Percentiles rank a stretch among this genome's conserved stretches.
phyloP scores from a whole-genome alignment of 768 basidiomycete genomes.

The Suillus plorans region DNA sequence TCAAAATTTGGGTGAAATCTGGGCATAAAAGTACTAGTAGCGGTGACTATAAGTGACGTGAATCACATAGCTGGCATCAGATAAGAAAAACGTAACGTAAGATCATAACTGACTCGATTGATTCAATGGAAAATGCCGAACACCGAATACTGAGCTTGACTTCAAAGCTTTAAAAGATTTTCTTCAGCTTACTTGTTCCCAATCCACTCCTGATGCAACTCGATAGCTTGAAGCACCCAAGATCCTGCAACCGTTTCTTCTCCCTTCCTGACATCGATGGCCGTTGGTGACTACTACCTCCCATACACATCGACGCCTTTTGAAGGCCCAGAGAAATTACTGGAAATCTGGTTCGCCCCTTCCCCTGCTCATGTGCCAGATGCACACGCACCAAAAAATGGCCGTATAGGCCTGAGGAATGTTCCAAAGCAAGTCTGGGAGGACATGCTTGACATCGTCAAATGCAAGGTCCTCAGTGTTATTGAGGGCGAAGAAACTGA shows the following conservation, averaged over 20 bases:
- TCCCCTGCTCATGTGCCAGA: slow-evolving; percentile 60
- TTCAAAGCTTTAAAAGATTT: slow-evolving; percentile 2
- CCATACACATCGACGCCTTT: slow-evolving; percentile 55
- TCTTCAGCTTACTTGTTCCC: slow-evolving; percentile 1
- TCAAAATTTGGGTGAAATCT: too few relatives aligned
- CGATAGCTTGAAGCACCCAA: slow-evolving; percentile 46
- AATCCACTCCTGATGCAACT: slow-evolving; percentile 22
- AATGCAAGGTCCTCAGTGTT: slow-evolving; percentile 92
- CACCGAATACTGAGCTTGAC: neutral
- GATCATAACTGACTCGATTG: neutral
- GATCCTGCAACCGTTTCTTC: slow-evolving; percentile 4
- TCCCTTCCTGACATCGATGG: slow-evolving; percentile 19
- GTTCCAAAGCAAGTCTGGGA: slow-evolving; percentile 85
- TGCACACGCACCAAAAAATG: slow-evolving; percentile 35
- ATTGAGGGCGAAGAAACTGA: slow-evolving; percentile 88
- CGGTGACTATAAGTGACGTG: too few relatives aligned
- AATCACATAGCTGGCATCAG: neutral
- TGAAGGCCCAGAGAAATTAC: slow-evolving; percentile 92
- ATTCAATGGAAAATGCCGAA: neutral
- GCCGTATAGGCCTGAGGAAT: slow-evolving; percentile 70
- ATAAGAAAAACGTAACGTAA: neutral
- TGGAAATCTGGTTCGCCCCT: slow-evolving; percentile 97
- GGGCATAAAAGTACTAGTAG: too few relatives aligned
- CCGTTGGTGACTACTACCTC: slow-evolving; percentile 19
- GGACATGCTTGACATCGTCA: slow-evolving; percentile 95